Conservation (phyloP, 768 basidiomycete species). For the Boletus tomentosulus region DNA sequence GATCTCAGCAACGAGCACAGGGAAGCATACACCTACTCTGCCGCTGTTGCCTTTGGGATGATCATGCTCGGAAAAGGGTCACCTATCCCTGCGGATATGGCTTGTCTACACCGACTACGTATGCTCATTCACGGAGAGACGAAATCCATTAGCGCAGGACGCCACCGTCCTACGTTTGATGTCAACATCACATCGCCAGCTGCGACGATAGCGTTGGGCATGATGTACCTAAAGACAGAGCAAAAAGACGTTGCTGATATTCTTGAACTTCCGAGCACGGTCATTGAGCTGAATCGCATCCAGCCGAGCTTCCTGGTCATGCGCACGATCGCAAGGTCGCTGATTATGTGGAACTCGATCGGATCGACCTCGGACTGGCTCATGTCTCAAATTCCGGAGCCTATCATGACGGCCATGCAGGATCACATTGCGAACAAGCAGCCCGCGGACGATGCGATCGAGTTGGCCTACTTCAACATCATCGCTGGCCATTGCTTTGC, state of each 20-base stretch:
- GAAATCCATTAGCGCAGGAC: slow-evolving; percentile 35
- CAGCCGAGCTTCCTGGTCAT: slow-evolving; percentile 86
- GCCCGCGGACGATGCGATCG: slow-evolving; percentile 62
- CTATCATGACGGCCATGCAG: slow-evolving; percentile 60
- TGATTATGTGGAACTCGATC: slow-evolving; percentile 88
- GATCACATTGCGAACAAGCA: slow-evolving; percentile 42
- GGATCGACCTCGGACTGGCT: slow-evolving; percentile 73
- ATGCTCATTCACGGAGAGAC: slow-evolving; percentile 75
- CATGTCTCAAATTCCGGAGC: slow-evolving; percentile 58
- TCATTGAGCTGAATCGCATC: slow-evolving; percentile 74
- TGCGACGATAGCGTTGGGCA: slow-evolving; percentile 81
- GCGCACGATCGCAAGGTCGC: slow-evolving; percentile 66
- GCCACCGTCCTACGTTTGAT: slow-evolving; percentile 58
- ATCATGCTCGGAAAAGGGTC: slow-evolving; percentile 91
- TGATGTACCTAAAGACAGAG: slow-evolving; percentile 90
- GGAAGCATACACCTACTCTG: slow-evolving; percentile 87
- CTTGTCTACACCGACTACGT: slow-evolving; percentile 62
- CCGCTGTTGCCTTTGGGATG: slow-evolving; percentile 91
- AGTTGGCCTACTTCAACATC: slow-evolving; percentile 90
- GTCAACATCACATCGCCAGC: slow-evolving; percentile 89
- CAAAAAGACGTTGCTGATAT: slow-evolving; percentile 84
- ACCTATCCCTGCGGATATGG: slow-evolving; percentile 70
- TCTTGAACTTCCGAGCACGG: slow-evolving; percentile 76
- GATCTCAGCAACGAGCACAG: slow-evolving; percentile 86
- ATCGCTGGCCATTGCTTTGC: slow-evolving; percentile 89